phyloP scores from a whole-genome alignment of 805 yeast genomes.

The Ogataea zsoltii region DNA sequence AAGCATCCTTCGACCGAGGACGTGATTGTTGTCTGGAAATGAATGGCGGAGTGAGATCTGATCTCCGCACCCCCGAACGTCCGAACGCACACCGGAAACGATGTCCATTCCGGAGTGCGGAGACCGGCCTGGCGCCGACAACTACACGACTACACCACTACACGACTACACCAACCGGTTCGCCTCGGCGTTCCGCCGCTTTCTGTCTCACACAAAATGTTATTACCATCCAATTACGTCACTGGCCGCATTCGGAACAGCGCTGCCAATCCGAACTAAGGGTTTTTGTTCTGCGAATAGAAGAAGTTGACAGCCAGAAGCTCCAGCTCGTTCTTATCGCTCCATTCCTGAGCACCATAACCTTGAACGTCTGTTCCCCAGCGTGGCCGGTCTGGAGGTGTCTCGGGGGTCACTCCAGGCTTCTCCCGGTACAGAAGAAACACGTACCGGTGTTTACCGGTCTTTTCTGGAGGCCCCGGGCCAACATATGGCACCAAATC shows the following conservation, averaged over 20 bases:
- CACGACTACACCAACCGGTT: too few species aligned
- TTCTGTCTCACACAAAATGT: too few species aligned
- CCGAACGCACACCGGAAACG: neutral
- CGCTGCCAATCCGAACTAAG: slow-evolving; percentile 8
- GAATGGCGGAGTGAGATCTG: neutral
- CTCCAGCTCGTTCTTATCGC: slow-evolving; percentile 57
- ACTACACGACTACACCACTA: too few species aligned
- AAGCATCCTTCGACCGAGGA: too few species aligned
- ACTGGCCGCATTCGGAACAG: too few species aligned
- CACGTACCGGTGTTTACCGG: slow-evolving; percentile 87
- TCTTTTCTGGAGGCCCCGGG: slow-evolving; percentile 87
- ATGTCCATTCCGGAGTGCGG: too few species aligned
- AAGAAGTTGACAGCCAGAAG: slow-evolving; percentile 82
- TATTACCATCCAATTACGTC: too few species aligned
- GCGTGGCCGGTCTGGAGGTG: slow-evolving; percentile 57
- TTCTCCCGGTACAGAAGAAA: slow-evolving; percentile 73
- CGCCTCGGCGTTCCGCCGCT: too few species aligned
- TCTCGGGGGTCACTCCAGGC: slow-evolving; percentile 39
- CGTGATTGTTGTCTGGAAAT: too few species aligned
- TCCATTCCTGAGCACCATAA: slow-evolving; percentile 76
- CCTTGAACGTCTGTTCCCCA: slow-evolving; percentile 91
- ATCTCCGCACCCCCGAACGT: neutral
- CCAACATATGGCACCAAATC: slow-evolving; percentile 64
- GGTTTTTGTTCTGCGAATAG: slow-evolving; percentile 63
- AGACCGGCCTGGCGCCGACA: too few species aligned